Conservation (phyloP, 129 eudicot genomes). For the Helianthus annuus region DNA sequence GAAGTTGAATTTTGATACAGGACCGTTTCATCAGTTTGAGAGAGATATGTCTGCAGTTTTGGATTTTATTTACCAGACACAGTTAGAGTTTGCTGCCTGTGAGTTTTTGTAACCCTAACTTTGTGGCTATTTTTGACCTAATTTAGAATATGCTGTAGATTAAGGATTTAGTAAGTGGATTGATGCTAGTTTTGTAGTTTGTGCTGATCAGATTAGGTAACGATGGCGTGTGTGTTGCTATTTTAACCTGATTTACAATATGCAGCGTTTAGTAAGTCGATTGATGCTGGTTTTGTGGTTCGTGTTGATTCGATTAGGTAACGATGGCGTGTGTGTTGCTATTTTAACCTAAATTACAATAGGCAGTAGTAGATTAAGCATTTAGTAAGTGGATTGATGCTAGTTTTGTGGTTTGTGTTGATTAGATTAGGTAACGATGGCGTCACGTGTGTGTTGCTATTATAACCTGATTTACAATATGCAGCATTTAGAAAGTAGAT, state of each 20-base stretch:
- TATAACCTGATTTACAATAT: too few relatives aligned
- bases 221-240: too few relatives aligned
- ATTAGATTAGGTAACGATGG: too few relatives aligned
- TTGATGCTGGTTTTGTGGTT: background rate
- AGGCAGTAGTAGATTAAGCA: background rate
- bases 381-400: too few relatives aligned
- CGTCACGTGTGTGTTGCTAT: too few relatives aligned
- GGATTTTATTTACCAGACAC: constrained; percentile 88
- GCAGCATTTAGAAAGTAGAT: too few relatives aligned
- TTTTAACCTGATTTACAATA: background rate
- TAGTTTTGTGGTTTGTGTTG: too few relatives aligned
- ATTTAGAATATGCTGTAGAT: background rate
- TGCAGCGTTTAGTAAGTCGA: background rate
- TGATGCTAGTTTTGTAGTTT: background rate
- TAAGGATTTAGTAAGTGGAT: background rate
- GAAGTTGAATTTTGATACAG: constrained; percentile 65
- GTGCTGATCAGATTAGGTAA: background rate
- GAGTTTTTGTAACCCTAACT: constrained; percentile 25
- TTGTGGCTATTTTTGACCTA: background rate
- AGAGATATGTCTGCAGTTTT: constrained; percentile 69
- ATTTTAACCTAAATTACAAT: too few relatives aligned
- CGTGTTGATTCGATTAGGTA: background rate
- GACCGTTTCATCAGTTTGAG: constrained; percentile 81
- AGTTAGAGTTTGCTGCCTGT: constrained; percentile 92
- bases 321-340: too few relatives aligned